phyloP scores from a whole-genome alignment of 1,284 basidiomycete genomes.

The Exobasidium cylindrosporum region DNA sequence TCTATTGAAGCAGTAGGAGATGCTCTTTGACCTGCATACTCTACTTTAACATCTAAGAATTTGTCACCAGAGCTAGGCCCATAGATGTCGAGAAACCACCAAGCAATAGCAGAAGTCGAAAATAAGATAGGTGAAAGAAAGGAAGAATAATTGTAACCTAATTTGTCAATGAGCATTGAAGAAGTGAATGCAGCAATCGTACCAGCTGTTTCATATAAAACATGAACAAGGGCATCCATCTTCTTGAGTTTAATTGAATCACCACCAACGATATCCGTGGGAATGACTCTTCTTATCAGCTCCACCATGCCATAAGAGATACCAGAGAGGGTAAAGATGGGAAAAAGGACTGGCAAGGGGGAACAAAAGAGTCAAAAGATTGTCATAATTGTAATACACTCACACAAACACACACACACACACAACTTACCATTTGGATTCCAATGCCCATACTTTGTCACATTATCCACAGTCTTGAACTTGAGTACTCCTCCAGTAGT shows the following conservation, averaged over 20 bases:
- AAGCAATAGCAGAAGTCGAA: constrained; percentile 35
- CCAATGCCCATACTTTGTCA: constrained; percentile 52
- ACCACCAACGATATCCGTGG: constrained; percentile 52
- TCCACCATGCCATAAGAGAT: constrained; percentile 56
- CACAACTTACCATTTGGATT: constrained; percentile 38
- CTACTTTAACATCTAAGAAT: constrained; percentile 11
- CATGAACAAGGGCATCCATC: constrained; percentile 56
- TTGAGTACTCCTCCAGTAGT: constrained; percentile 50
- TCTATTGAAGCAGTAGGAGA: neutral
- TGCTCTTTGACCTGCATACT: neutral
- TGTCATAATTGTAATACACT: neutral
- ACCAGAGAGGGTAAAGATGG: constrained; percentile 50
- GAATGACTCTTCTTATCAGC: constrained; percentile 56
- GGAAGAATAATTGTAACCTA: constrained; percentile 56
- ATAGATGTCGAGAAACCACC: constrained; percentile 43
- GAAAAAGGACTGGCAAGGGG: constrained; percentile 36
- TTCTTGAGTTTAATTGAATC: constrained; percentile 49
- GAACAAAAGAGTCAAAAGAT: neutral
- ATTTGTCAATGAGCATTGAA: constrained; percentile 50
- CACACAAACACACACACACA: neutral
- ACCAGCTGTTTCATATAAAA: constrained; percentile 56
- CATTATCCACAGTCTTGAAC: constrained; percentile 42
- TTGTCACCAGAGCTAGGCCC: constrained; percentile 27
- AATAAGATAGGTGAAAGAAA: constrained; percentile 52
- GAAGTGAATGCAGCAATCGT: constrained; percentile 56